Evolutionary conservation across 176 grass and related monocot species (phyloP).

Genomic region (Triticum urartu): DNA sequence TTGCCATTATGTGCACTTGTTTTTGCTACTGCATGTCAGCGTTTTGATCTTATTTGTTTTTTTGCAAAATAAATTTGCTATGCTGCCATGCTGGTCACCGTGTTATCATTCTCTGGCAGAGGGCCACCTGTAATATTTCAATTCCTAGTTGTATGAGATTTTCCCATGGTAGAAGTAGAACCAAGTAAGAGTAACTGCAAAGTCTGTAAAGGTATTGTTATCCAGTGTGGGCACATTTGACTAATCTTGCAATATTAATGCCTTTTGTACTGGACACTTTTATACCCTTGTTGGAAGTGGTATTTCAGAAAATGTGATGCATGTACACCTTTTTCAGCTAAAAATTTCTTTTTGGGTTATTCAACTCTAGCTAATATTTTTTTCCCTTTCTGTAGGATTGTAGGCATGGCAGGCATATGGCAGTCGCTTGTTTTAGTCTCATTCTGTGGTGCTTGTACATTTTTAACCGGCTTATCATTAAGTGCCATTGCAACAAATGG

Average conservation of each 20-base stretch:
- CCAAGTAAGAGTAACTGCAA: slow-evolving; percentile 9
- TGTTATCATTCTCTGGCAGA: slow-evolving; percentile 12
- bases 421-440: slow-evolving; percentile 82
- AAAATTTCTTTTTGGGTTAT: neutral
- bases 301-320: slow-evolving; percentile 23
- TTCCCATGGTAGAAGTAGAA: neutral
- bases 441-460: slow-evolving; percentile 90
- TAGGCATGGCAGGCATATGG: slow-evolving; percentile 92
- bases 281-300: neutral
- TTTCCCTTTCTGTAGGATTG: slow-evolving; percentile 72
- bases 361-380: slow-evolving; percentile 17
- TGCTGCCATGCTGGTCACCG: neutral
- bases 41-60: slow-evolving; percentile 3
- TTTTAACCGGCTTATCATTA: slow-evolving; percentile 91
- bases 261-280: neutral
- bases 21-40: neutral
- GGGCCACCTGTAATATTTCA: neutral
- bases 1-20: neutral
- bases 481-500: slow-evolving; percentile 99
- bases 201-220: neutral
- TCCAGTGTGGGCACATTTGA: slow-evolving; percentile 2
- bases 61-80: neutral
- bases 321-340: neutral
- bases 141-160: slow-evolving; percentile 10
- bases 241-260: neutral